Base-by-base conservation (phyloP, 768 basidiomycete species). In the Mycena chlorophos region DNA sequence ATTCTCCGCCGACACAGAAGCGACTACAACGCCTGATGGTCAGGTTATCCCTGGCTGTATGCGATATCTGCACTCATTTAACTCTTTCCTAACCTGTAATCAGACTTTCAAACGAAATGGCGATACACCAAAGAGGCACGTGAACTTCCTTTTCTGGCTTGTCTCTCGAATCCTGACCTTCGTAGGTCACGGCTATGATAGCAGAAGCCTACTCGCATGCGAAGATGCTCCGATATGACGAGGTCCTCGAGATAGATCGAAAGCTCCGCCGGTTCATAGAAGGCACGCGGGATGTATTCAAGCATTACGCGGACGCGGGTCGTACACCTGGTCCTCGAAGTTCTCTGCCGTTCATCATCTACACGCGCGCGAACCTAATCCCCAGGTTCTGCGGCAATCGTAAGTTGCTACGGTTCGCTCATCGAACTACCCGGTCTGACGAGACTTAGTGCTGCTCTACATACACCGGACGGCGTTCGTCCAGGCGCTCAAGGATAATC, bases 321-420 rank as follows among this genome's bases (percentile, higher is more conserved):
- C 45, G n/a, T 6, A 8, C 14, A 5, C 48, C 6, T 25, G 14
- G 5, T 6, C 46, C 19, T 19, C 27, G 4, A n/a, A 34, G 5
- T 49, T 6, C 26, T 8, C 5, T 49, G 8, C 23, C 29, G 13
- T 49, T 49, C 30, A 14, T 10, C 10, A 14, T 29, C 4, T 49
- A 49, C 22, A 30, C 10, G n/a, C 48, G 48, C 27, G 48, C n/a
- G 16, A 34, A 49, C 19, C 4, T 49, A 29, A 30, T 49, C 19
- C 48, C 48, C 48, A 29, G 30, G 25, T 49, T 49, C 19, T 49
- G 28, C 22, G 48, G 48, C 8, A 49, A 29, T 20, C 31, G 48
- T 49, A 22, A 6, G 48, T 49, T 4, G 12, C 27, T 31, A 10
- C 26, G 12, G 31, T 34, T 8, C 10, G 10, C 39, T 20, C 22